Percentiles rank a stretch among this genome's conserved stretches.
Conservation (phyloP, 129 eudicot species). For the Daucus carota region DNA sequence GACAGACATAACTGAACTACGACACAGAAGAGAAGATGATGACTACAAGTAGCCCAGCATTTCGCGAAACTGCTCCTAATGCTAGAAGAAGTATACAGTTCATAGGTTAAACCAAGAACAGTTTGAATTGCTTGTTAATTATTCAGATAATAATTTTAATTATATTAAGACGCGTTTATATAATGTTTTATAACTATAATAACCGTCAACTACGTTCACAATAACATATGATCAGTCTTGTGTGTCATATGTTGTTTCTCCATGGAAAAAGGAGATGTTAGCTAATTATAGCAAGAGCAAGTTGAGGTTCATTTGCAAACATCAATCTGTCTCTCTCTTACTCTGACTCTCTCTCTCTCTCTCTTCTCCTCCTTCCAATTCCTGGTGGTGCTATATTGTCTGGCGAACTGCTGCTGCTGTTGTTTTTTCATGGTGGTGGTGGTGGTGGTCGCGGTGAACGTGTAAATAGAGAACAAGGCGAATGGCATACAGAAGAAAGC, state of each 20-base stretch:
- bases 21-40: neutral
- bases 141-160: neutral
- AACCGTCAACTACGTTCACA: neutral
- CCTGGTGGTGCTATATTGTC: neutral
- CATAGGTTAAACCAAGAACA: neutral
- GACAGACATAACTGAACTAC: neutral
- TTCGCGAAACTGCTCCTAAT: too few species aligned
- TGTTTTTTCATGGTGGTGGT: neutral
- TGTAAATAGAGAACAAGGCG: neutral
- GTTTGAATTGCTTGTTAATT: neutral
- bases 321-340: conserved; percentile 1
- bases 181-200: neutral
- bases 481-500: conserved; percentile 48
- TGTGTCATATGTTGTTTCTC: conserved; percentile 3
- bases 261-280: neutral
- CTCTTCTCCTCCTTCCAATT: neutral
- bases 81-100: neutral
- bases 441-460: neutral
- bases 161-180: neutral
- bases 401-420: conserved; percentile 4
- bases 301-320: neutral
- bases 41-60: neutral
- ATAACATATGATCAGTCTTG: neutral
- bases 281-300: neutral
- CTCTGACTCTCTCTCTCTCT: conserved; percentile 2